These are phyloP conservation scores for Hypoxylon lienhwacheense DNA, from an alignment of 495 filamentous ascomycete species.

Conservation along the genomic window DNA sequence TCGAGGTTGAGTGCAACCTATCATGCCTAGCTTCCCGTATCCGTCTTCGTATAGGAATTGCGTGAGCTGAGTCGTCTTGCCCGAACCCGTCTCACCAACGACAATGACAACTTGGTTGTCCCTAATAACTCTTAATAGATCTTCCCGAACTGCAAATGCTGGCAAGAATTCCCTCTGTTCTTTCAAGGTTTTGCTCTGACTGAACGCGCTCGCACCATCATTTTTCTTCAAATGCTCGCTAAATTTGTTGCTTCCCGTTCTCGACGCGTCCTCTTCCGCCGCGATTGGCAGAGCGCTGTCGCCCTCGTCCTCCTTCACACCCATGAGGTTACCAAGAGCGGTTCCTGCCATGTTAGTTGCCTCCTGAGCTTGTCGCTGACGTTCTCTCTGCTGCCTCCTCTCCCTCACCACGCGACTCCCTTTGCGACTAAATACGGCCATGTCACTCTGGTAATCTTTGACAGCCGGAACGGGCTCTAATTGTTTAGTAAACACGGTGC, in stretches of 20 bases:
- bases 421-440: conserved; percentile 97
- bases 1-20: conserved; percentile 92
- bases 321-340: conserved; percentile 89
- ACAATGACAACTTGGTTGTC: conserved; percentile 98
- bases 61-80: conserved; percentile 95
- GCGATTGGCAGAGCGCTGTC: conserved; percentile 81
- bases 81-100: conserved; percentile 93
- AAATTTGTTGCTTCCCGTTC: conserved; percentile 69
- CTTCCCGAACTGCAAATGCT: conserved; percentile 95
- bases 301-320: conserved; percentile 90
- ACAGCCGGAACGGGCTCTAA: conserved; percentile 93
- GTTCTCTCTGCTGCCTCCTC: conserved; percentile 84
- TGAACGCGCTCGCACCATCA: conserved; percentile 88
- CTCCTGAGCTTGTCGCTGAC: conserved; percentile 92
- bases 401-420: conserved; percentile 93
- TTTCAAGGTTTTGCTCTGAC: conserved; percentile 82
- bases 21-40: conserved; percentile 82
- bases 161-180: conserved; percentile 95
- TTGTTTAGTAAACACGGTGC: conserved; percentile 96
- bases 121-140: conserved; percentile 88
- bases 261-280: conserved; percentile 65
- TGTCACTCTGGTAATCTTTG: conserved; percentile 92
- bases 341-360: conserved; percentile 94
- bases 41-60: conserved; percentile 95
- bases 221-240: conserved; percentile 86